Evolutionary conservation across 1,284 basidiomycete species (phyloP).

Genomic region (Cyathus olla): DNA sequence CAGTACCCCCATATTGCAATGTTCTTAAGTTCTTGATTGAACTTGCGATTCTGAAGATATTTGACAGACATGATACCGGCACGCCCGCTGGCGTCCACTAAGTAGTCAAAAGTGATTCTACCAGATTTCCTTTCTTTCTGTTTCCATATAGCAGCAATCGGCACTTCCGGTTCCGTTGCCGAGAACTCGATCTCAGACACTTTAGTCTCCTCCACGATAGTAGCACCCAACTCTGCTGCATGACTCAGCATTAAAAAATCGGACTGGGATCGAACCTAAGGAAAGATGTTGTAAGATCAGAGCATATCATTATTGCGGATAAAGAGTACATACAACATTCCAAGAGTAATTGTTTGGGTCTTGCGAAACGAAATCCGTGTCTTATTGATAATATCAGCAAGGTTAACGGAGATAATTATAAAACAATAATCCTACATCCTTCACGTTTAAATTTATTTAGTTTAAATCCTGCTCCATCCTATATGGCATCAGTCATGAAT

Average conservation of each 20-base stretch:
- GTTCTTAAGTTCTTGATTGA: slow-evolving; percentile 77
- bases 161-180: slow-evolving; percentile 14
- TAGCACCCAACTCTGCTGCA: no score
- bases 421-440: slow-evolving; percentile 59
- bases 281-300: no score
- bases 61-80: slow-evolving; percentile 73
- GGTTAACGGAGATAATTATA: slow-evolving; percentile 1
- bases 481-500: slow-evolving; percentile 2
- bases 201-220: no score
- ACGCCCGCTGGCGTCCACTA: slow-evolving; percentile 80
- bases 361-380: slow-evolving; percentile 72
- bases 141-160: slow-evolving; percentile 11
- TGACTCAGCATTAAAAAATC: no score
- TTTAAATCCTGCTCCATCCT: slow-evolving; percentile 74
- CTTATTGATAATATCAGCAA: slow-evolving; percentile 40
- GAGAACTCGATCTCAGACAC: slow-evolving; percentile 27
- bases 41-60: slow-evolving; percentile 76
- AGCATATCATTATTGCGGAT: no score
- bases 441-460: slow-evolving; percentile 74
- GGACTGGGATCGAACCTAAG: no score
- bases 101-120: slow-evolving; percentile 69
- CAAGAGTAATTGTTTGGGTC: slow-evolving; percentile 54
- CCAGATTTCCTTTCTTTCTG: slow-evolving; percentile 41
- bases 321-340: no score
- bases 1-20: slow-evolving; percentile 86